Evolutionary conservation across 176 grass and related monocot genomes (phyloP).

Genomic region (Ensete ventricosum): DNA sequence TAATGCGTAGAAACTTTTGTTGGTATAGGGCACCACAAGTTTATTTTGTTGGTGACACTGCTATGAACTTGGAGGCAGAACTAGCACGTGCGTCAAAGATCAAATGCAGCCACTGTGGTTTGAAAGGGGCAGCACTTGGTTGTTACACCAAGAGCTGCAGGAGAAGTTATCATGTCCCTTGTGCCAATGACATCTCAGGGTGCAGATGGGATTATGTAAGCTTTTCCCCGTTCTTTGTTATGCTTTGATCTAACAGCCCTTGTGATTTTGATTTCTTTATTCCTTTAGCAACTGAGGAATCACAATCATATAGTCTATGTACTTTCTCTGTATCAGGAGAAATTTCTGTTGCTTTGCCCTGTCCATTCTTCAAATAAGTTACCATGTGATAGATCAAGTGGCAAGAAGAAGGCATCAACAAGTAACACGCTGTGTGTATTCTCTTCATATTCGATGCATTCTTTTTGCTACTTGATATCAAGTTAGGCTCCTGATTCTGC

Average conservation of each 20-base stretch:
- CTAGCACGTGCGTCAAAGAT: slow-evolving; percentile 79
- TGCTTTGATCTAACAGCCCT: slow-evolving; percentile 4
- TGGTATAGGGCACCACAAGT: slow-evolving; percentile 78
- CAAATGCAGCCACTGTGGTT: slow-evolving; percentile 72
- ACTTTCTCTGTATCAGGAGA: slow-evolving; percentile 34
- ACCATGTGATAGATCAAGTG: slow-evolving; percentile 62
- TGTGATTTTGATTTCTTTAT: neutral
- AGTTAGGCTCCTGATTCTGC: slow-evolving; percentile 9
- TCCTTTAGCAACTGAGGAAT: neutral
- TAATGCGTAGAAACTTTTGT: neutral
- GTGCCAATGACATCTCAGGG: slow-evolving; percentile 49
- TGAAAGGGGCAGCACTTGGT: slow-evolving; percentile 93
- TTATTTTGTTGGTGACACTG: slow-evolving; percentile 63
- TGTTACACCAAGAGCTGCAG: slow-evolving; percentile 87
- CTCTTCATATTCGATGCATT: slow-evolving; percentile 4
- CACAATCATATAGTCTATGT: neutral
- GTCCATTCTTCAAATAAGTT: slow-evolving; percentile 70
- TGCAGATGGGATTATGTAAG: slow-evolving; percentile 80
- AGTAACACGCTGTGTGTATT: slow-evolving; percentile 31
- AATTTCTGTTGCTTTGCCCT: slow-evolving; percentile 86
- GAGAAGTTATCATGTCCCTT: slow-evolving; percentile 85
- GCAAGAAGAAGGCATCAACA: slow-evolving; percentile 39
- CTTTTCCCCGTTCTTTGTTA: neutral
- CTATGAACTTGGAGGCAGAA: slow-evolving; percentile 66
- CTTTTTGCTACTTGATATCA: slow-evolving; percentile 11